Evolutionary conservation across 129 eudicot genomes (phyloP).

Genomic region (Smallanthus sonchifolius): DNA sequence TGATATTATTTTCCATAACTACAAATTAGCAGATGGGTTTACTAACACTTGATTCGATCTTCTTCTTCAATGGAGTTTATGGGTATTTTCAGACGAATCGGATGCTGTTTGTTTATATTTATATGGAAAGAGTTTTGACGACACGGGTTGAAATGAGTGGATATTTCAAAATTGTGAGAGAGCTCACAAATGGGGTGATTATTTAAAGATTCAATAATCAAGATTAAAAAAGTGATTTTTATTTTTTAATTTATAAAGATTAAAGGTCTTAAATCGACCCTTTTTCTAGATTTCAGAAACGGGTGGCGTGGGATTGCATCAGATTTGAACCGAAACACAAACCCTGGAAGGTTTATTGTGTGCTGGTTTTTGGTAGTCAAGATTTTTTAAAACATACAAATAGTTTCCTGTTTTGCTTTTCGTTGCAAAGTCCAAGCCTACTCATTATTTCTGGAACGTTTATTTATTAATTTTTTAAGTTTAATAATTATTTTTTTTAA

Average conservation of each 20-base stretch:
- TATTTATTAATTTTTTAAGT: no score
- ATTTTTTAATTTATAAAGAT: not conserved
- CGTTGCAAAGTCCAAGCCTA: not conserved
- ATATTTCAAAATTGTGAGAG: conserved; percentile 13
- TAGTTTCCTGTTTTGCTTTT: not conserved
- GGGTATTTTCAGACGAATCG: conserved; percentile 9
- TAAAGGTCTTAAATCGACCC: not conserved
- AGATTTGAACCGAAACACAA: not conserved
- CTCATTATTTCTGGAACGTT: not conserved
- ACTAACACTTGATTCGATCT: conserved; percentile 17
- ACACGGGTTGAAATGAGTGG: conserved; percentile 12
- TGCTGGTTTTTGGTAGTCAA: conserved; percentile 12
- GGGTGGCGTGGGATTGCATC: conserved; percentile 25
- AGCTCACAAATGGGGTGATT: conserved; percentile 11
- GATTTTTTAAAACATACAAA: not conserved
- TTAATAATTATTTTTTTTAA: no score
- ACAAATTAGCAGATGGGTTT: conserved; percentile 6
- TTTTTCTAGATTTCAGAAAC: conserved; percentile 25
- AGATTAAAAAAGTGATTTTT: not conserved
- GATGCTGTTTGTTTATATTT: conserved; percentile 3
- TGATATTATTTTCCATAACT: conserved; percentile 23
- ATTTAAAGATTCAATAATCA: conserved; percentile 4
- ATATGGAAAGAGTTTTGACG: conserved; percentile 9
- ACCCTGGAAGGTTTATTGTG: conserved; percentile 3
- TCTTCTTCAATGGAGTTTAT: conserved; percentile 6